A percentile compares a stretch with the other conserved stretches of the same genome.
Evolutionary conservation across 2,329 filamentous ascomycete genomes (phyloP).

Genomic region (Aspergillus pseudonomiae): DNA sequence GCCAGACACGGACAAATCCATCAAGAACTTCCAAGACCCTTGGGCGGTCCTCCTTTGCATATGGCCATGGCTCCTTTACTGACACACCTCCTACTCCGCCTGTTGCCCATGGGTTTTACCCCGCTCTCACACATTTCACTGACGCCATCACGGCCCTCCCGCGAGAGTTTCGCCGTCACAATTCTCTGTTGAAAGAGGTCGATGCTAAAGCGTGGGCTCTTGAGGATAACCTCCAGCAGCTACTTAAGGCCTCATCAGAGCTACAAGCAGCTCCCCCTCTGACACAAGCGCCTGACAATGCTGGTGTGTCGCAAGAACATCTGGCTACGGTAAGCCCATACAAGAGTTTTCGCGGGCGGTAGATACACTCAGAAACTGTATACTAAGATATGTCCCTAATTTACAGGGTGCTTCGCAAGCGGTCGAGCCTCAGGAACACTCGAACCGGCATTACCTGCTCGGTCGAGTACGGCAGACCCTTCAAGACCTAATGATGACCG

Average conservation of each 20-base stretch:
- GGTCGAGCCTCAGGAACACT: constrained; percentile 40
- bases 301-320: constrained; percentile 39
- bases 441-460: constrained; percentile 67
- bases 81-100: constrained; percentile 33
- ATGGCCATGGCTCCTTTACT: constrained; percentile 34
- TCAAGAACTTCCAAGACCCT: constrained; percentile 52
- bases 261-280: constrained; percentile 37
- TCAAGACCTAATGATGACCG: constrained; percentile 80
- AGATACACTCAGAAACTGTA: not conserved
- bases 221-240: constrained; percentile 76
- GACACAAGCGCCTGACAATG: constrained; percentile 41
- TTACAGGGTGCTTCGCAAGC: constrained; percentile 31
- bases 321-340: constrained; percentile 30
- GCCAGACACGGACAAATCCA: constrained; percentile 54
- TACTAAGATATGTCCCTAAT: constrained; percentile 6
- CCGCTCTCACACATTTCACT: constrained; percentile 75
- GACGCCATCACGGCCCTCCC: constrained; percentile 90
- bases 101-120: constrained; percentile 59
- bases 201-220: constrained; percentile 94
- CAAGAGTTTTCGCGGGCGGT: not conserved
- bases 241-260: constrained; percentile 57
- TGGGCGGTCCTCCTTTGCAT: constrained; percentile 44
- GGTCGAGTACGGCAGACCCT: constrained; percentile 77
- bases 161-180: constrained; percentile 92
- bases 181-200: constrained; percentile 94